phyloP scores from a whole-genome alignment of 164 flowering plant species.

The Nymphaea colorata region DNA sequence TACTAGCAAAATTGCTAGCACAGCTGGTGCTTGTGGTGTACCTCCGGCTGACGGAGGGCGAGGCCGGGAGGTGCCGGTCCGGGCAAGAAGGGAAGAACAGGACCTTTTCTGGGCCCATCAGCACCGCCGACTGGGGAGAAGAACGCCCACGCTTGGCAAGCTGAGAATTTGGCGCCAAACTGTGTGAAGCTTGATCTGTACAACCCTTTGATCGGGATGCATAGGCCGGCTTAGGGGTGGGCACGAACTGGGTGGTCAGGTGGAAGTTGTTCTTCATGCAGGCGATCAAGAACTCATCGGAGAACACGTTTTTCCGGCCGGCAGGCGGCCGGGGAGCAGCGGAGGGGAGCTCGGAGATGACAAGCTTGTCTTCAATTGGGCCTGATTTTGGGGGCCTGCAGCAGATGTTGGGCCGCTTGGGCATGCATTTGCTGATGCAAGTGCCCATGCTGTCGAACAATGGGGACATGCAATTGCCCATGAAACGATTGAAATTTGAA shows the following conservation, averaged over 20 bases:
- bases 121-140: not conserved
- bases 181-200: not conserved
- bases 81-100: not conserved
- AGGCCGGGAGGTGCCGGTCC: not conserved
- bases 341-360: not conserved
- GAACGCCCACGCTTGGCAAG: not conserved
- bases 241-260: not conserved
- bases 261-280: not conserved
- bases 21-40: not conserved
- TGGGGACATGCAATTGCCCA: not conserved
- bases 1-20: not conserved
- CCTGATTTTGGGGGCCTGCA: not conserved
- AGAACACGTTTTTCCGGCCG: not conserved
- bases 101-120: not conserved
- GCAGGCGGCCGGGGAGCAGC: not conserved
- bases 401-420: not conserved
- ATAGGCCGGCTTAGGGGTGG: not conserved
- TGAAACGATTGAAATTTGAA: not conserved
- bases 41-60: not conserved
- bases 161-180: not conserved
- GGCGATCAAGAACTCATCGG: not conserved
- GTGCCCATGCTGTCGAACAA: not conserved
- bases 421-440: not conserved
- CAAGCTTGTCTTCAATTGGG: not conserved
- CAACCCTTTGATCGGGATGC: not conserved